Evolutionary conservation across 1,139 yeast species (phyloP).

Genomic region (Suhomyces guaymorum): DNA sequence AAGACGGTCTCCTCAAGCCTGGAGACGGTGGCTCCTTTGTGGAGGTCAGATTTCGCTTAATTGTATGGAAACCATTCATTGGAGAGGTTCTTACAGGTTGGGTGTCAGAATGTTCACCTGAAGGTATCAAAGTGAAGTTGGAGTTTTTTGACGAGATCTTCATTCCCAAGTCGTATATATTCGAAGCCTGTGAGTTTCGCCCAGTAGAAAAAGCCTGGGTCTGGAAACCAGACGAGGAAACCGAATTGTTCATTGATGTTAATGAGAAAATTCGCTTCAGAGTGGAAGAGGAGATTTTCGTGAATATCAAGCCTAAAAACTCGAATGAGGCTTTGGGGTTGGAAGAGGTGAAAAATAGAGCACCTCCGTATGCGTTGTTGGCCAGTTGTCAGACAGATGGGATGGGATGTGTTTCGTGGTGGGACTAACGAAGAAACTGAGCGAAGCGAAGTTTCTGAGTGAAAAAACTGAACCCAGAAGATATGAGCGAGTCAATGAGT

Average conservation of each 20-base stretch:
- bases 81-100: slow-evolving; percentile 95
- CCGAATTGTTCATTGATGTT: slow-evolving; percentile 76
- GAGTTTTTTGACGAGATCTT: slow-evolving; percentile 91
- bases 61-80: slow-evolving; percentile 89
- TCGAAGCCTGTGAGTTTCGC: slow-evolving; percentile 73
- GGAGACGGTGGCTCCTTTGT: slow-evolving; percentile 95
- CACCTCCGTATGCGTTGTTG: slow-evolving; percentile 77
- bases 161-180: slow-evolving; percentile 77
- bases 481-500: too few species aligned
- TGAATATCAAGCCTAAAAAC: slow-evolving; percentile 75
- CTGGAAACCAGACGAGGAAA: slow-evolving; percentile 77
- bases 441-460: too few species aligned
- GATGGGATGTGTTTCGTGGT: slow-evolving; percentile 95
- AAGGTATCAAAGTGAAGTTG: slow-evolving; percentile 80
- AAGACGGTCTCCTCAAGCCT: slow-evolving; percentile 86
- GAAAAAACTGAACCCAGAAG: too few species aligned
- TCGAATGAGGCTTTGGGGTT: slow-evolving; percentile 49
- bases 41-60: slow-evolving; percentile 69
- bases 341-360: slow-evolving; percentile 32
- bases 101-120: slow-evolving; percentile 83
- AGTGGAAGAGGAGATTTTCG: slow-evolving; percentile 84
- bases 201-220: slow-evolving; percentile 91
- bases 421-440: slow-evolving; percentile 40
- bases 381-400: slow-evolving; percentile 97
- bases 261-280: slow-evolving; percentile 90